Evolutionary conservation across 768 basidiomycete genomes (phyloP).

Genomic region (Hericium alpestre): DNA sequence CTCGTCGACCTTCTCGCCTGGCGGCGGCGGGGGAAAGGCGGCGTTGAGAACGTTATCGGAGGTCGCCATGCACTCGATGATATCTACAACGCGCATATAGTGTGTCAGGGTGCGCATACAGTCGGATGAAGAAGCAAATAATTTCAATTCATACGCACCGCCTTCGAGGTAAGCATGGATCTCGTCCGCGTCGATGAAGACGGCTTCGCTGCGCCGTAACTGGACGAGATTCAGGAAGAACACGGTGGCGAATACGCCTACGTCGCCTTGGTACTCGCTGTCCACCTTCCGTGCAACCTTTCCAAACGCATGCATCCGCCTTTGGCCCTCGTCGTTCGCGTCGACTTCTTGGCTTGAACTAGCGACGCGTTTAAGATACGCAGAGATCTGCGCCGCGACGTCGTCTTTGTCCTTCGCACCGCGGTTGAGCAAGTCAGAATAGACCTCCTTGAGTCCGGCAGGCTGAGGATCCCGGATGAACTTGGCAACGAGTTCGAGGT

Average conservation of each 20-base stretch:
- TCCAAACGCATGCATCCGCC: conserved; percentile 23
- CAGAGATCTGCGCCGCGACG: conserved; percentile 22
- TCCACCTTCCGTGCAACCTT: conserved; percentile 32
- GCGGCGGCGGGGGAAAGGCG: conserved; percentile 25
- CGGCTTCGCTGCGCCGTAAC: conserved; percentile 38
- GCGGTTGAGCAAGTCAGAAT: conserved; percentile 31
- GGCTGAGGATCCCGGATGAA: conserved; percentile 23
- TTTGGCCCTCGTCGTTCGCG: conserved; percentile 41
- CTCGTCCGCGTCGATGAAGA: conserved; percentile 45
- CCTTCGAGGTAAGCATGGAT: conserved; percentile 51
- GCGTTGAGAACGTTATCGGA: conserved; percentile 52
- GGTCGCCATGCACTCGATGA: conserved; percentile 52
- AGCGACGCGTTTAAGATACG: conserved; percentile 19
- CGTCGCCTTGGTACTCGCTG: conserved; percentile 41
- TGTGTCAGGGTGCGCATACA: background rate
- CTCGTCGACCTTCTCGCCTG: conserved; percentile 7
- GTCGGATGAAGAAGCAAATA: background rate
- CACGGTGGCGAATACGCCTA: conserved; percentile 38
- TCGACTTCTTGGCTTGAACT: conserved; percentile 32
- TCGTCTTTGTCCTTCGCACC: conserved; percentile 8
- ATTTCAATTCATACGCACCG: conserved; percentile 23
- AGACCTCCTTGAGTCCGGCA: conserved; percentile 28
- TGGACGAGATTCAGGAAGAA: conserved; percentile 46
- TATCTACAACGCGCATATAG: conserved; percentile 26
- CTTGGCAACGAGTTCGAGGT: conserved; percentile 20